Percentiles rank a stretch among this genome's conserved stretches.
phyloP scores from a whole-genome alignment of 495 filamentous ascomycete genomes.

The Sphaerosporella brunnea region DNA sequence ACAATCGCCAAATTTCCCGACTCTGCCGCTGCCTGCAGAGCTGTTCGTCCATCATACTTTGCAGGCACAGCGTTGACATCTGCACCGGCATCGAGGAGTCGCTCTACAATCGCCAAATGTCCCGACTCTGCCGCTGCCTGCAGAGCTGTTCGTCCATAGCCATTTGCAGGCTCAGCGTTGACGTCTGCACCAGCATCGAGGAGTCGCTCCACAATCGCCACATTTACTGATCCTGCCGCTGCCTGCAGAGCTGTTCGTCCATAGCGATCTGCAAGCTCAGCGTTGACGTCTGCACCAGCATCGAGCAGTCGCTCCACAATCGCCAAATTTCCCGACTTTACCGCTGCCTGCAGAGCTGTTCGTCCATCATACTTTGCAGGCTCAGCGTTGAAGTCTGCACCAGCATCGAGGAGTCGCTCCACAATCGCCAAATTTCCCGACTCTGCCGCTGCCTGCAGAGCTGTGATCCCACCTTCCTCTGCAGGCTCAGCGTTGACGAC shows the following conservation, averaged over 20 bases:
- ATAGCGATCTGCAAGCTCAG: background rate
- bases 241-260: constrained; percentile 2
- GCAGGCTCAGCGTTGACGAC: background rate
- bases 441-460: background rate
- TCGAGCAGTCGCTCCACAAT: constrained; percentile 4
- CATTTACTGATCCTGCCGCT: background rate
- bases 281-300: constrained; percentile 4
- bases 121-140: background rate
- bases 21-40: background rate
- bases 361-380: background rate
- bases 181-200: constrained; percentile 2
- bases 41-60: background rate
- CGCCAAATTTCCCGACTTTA: background rate
- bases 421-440: background rate
- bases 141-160: background rate
- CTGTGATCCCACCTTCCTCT: background rate
- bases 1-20: background rate
- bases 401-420: constrained; percentile 1
- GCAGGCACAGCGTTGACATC: background rate
- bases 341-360: constrained; percentile 3
- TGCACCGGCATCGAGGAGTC: background rate
- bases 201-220: background rate
- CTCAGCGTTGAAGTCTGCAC: constrained; percentile 1
- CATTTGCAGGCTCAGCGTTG: constrained; percentile 1
- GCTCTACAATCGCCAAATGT: background rate